Percentiles rank a stretch among this genome's conserved stretches.
Evolutionary conservation across 176 grass and related monocot species (phyloP).

Genomic region (Bromus sterilis): DNA sequence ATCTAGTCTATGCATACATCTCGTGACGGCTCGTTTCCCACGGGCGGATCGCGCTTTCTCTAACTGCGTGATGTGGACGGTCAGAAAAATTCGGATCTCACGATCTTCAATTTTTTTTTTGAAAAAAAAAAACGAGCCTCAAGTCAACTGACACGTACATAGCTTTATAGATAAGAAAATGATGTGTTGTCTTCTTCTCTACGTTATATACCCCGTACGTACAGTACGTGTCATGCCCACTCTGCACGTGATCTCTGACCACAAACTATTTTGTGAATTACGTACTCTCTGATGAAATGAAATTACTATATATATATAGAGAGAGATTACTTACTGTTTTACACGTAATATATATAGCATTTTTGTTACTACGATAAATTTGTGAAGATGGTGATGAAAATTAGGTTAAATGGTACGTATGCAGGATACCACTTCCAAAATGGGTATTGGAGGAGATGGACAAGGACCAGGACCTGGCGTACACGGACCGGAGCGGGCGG

Average conservation of each 20-base stretch:
- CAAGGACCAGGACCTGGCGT: slow-evolving; percentile 52
- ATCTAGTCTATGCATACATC: background rate
- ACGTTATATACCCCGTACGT: too few relatives aligned
- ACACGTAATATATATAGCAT: too few relatives aligned
- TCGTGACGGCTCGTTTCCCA: background rate
- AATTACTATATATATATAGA: too few relatives aligned
- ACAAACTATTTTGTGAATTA: too few relatives aligned
- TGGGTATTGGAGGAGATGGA: slow-evolving; percentile 69
- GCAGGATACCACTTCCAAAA: slow-evolving; percentile 54
- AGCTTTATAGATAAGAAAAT: background rate
- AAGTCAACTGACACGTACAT: background rate
- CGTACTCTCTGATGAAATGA: too few relatives aligned
- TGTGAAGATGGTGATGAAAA: too few relatives aligned
- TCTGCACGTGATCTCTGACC: background rate
- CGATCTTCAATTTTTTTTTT: background rate
- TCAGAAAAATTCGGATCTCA: background rate
- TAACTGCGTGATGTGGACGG: background rate
- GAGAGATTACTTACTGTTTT: too few relatives aligned
- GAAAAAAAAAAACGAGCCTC: background rate
- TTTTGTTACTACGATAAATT: too few relatives aligned
- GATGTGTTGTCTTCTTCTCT: background rate
- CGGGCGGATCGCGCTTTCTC: background rate
- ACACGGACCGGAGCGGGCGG: slow-evolving; percentile 57
- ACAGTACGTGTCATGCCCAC: background rate
- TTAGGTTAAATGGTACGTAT: too few relatives aligned